phyloP scores from a whole-genome alignment of 306 rosid genomes.

The Prunus armeniaca region DNA sequence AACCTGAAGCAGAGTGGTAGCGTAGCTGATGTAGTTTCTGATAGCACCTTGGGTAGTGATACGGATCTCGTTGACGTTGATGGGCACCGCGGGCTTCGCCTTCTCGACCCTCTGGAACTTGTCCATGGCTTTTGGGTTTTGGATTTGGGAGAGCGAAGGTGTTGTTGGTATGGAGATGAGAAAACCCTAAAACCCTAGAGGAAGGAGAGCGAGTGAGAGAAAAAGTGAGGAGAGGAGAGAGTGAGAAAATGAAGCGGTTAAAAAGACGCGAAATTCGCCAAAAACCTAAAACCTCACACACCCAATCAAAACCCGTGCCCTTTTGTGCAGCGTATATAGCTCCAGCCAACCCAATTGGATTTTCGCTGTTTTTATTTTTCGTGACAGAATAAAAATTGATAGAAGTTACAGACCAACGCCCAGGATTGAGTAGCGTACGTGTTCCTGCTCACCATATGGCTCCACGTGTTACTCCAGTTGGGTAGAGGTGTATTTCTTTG shows the following conservation, averaged over 20 bases:
- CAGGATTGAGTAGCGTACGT: neutral
- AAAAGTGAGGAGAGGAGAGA: neutral
- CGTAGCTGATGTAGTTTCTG: conserved; percentile 95
- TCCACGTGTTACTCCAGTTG: neutral
- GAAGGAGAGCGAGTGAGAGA: neutral
- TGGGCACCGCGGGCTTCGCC: conserved; percentile 75
- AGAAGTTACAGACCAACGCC: neutral
- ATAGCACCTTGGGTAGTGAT: conserved; percentile 96
- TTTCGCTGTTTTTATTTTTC: neutral
- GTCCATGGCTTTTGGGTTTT: conserved; percentile 52
- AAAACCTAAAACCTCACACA: neutral
- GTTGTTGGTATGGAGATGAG: neutral
- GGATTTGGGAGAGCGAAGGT: conserved; percentile 14
- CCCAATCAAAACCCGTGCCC: neutral
- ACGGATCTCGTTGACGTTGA: conserved; percentile 85
- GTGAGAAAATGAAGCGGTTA: neutral
- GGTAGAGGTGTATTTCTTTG: too few species aligned
- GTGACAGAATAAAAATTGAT: too few species aligned
- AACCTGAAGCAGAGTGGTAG: conserved; percentile 89
- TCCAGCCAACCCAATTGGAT: neutral
- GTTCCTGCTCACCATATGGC: neutral
- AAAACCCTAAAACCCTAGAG: conserved; percentile 68
- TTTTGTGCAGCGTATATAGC: too few species aligned
- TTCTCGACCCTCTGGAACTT: conserved; percentile 91
- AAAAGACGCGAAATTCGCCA: neutral